Conservation (phyloP, 495 filamentous ascomycete genomes). For the Penicillium antarcticum region DNA sequence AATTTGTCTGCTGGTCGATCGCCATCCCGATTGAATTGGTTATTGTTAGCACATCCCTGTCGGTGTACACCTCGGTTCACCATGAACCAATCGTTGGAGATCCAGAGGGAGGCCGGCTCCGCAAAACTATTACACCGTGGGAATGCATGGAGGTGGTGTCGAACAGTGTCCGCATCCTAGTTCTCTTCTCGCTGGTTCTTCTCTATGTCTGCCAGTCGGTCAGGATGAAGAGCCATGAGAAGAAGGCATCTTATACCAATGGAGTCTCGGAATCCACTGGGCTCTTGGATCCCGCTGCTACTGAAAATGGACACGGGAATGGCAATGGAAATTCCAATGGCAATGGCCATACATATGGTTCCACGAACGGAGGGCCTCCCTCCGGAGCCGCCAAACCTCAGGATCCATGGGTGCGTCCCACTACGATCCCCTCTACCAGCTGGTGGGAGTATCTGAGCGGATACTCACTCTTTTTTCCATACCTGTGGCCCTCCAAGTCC, state of each 20-base stretch:
- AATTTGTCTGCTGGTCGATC: constrained; percentile 71
- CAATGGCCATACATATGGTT: constrained; percentile 48
- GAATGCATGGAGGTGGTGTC: constrained; percentile 60
- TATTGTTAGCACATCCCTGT: constrained; percentile 61
- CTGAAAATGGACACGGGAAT: constrained; percentile 42
- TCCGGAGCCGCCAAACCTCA: constrained; percentile 37
- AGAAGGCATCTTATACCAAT: constrained; percentile 26
- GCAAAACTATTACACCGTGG: constrained; percentile 57
- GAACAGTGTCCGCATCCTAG: constrained; percentile 55
- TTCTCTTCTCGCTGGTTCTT: constrained; percentile 54
- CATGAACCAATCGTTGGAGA: constrained; percentile 57
- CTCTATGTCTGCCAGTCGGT: constrained; percentile 58
- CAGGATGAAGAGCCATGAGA: constrained; percentile 23
- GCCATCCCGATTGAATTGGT: constrained; percentile 64
- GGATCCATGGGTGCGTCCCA: constrained; percentile 63
- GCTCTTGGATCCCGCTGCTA: constrained; percentile 38
- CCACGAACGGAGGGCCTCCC: constrained; percentile 36
- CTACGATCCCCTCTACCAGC: constrained; percentile 61
- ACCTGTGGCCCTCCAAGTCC: constrained; percentile 81
- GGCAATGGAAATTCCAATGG: constrained; percentile 41
- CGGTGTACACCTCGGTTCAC: constrained; percentile 58
- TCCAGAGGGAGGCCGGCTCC: constrained; percentile 41
- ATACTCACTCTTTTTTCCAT: constrained; percentile 89
- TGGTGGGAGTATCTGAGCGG: constrained; percentile 91
- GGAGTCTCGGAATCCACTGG: constrained; percentile 53